Evolutionary conservation across 208 protist genomes (phyloP).

Genomic region (Crithidia bombi): DNA sequence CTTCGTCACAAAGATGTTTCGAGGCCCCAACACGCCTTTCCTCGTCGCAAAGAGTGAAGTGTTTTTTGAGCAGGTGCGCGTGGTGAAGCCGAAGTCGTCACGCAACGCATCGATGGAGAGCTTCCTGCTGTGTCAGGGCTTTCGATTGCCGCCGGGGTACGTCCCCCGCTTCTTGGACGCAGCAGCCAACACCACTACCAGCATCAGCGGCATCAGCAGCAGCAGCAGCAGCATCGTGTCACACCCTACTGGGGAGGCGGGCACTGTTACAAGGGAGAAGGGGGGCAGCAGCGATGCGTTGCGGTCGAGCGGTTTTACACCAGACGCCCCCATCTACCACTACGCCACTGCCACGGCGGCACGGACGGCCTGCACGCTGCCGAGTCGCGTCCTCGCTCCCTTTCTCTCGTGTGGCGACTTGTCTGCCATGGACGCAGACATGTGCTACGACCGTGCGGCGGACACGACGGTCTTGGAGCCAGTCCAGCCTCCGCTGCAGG

Average conservation of each 20-base stretch:
- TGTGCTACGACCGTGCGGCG: slow-evolving; percentile 74
- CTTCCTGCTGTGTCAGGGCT: slow-evolving; percentile 96
- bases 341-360: neutral
- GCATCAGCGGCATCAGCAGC: neutral
- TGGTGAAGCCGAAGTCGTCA: slow-evolving; percentile 96
- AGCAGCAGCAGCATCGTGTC: slow-evolving; percentile 7
- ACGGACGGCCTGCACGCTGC: slow-evolving; percentile 1
- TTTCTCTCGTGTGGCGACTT: slow-evolving; percentile 98
- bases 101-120: slow-evolving; percentile 97
- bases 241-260: no score
- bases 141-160: slow-evolving; percentile 89
- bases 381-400: slow-evolving; percentile 76
- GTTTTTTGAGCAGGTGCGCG: slow-evolving; percentile 96
- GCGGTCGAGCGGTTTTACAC: slow-evolving; percentile 17
- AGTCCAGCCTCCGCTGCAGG: slow-evolving; percentile 75
- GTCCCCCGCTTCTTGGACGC: slow-evolving; percentile 44
- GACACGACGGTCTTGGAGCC: slow-evolving; percentile 51
- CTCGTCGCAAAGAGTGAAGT: slow-evolving; percentile 95
- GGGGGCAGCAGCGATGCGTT: neutral
- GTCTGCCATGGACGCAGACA: slow-evolving; percentile 93
- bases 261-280: slow-evolving; percentile 1
- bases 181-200: no score
- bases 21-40: slow-evolving; percentile 94
- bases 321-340: slow-evolving; percentile 16
- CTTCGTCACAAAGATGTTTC: slow-evolving; percentile 99